Conservation (phyloP, 176 grass and related monocot species). For the Tuctoria greenei region DNA sequence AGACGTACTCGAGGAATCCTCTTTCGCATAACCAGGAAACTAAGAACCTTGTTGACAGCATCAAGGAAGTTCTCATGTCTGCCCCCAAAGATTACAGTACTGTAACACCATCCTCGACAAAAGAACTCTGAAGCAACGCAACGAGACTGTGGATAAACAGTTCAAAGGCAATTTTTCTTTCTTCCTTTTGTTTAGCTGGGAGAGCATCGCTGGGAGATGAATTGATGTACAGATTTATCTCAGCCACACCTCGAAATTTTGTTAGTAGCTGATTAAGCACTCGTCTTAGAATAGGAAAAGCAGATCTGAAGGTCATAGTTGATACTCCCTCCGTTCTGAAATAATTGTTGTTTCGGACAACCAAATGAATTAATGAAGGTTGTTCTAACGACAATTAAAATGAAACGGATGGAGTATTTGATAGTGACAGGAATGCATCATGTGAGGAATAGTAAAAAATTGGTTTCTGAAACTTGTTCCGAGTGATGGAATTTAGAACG, state of each 20-base stretch:
- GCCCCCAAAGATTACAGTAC: conserved; percentile 21
- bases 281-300: conserved; percentile 5
- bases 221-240: conserved; percentile 35
- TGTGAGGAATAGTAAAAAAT: conserved; percentile 1
- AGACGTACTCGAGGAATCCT: conserved; percentile 63
- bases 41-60: conserved; percentile 53
- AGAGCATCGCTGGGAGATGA: conserved; percentile 28
- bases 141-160: conserved; percentile 19
- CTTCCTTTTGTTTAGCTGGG: neutral
- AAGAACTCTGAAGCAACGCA: conserved; percentile 37
- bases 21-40: conserved; percentile 54
- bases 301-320: neutral
- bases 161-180: neutral
- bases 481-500: neutral
- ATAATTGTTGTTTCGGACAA: no score
- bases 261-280: conserved; percentile 9
- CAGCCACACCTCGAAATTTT: conserved; percentile 25
- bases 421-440: conserved; percentile 1
- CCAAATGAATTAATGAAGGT: no score
- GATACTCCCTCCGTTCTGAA: no score
- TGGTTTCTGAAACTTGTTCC: neutral
- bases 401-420: no score
- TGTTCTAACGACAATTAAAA: no score
- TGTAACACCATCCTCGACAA: conserved; percentile 19
- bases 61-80: conserved; percentile 54